These are phyloP conservation scores for Grosmannia clavigera DNA, from an alignment of 2,329 filamentous ascomycete genomes.

Conservation along the genomic window DNA sequence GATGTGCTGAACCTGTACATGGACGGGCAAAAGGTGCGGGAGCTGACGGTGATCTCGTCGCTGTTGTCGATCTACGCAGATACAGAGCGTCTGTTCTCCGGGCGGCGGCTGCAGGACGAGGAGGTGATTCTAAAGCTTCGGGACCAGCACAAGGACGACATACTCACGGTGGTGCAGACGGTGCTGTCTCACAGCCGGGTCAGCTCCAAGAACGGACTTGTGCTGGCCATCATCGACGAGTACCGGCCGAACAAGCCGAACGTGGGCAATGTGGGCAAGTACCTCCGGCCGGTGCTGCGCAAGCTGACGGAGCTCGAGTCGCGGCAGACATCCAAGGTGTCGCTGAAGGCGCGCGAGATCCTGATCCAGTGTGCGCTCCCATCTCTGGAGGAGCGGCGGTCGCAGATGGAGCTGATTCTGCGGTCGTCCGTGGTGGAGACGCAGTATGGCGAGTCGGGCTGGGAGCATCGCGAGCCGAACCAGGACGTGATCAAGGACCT, in stretches of 20 bases:
- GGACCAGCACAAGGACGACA: slow-evolving; percentile 93
- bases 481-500: slow-evolving; percentile 91
- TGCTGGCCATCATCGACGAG: slow-evolving; percentile 82
- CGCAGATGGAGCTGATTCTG: slow-evolving; percentile 97
- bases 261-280: slow-evolving; percentile 76
- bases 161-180: slow-evolving; percentile 69
- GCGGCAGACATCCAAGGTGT: slow-evolving; percentile 78
- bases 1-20: slow-evolving; percentile 68
- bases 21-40: slow-evolving; percentile 82
- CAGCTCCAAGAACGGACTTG: slow-evolving; percentile 83
- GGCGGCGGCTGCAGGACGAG: slow-evolving; percentile 75
- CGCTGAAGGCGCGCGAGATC: slow-evolving; percentile 91
- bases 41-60: slow-evolving; percentile 68
- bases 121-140: slow-evolving; percentile 87
- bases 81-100: slow-evolving; percentile 79
- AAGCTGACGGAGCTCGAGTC: slow-evolving; percentile 86
- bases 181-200: slow-evolving; percentile 92
- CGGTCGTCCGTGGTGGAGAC: slow-evolving; percentile 92
- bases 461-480: slow-evolving; percentile 89
- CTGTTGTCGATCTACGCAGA: slow-evolving; percentile 73
- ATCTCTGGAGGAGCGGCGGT: slow-evolving; percentile 84
- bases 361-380: slow-evolving; percentile 95
- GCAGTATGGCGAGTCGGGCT: slow-evolving; percentile 92
- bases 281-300: slow-evolving; percentile 70
- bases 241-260: slow-evolving; percentile 92